phyloP scores from a whole-genome alignment of 768 basidiomycete genomes.

The Auriculariales sp. region DNA sequence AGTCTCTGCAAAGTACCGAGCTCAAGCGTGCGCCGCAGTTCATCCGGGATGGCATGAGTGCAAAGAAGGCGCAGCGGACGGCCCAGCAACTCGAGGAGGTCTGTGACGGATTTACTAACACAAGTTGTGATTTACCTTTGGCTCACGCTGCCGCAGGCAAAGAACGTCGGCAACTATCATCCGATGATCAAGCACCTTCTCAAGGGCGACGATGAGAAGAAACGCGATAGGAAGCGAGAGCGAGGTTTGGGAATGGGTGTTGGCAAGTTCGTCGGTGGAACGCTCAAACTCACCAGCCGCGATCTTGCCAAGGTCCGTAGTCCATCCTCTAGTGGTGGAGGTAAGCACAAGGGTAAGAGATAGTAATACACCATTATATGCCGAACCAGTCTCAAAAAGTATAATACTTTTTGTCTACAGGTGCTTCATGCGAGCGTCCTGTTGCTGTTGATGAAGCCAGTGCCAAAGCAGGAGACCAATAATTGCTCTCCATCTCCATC shows the following conservation, averaged over 20 bases:
- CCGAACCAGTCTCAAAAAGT: too few relatives aligned
- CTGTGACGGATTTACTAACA: constrained; percentile 6
- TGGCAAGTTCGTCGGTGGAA: constrained; percentile 58
- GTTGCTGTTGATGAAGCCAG: constrained; percentile 83
- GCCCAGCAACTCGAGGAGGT: constrained; percentile 56
- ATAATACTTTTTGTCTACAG: too few relatives aligned
- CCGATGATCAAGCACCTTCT: constrained; percentile 59
- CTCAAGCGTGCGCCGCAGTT: constrained; percentile 55
- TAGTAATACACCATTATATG: too few relatives aligned
- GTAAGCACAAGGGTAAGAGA: too few relatives aligned
- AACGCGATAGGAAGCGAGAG: constrained; percentile 30
- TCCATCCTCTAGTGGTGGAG: too few relatives aligned
- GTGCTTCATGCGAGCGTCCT: constrained; percentile 61
- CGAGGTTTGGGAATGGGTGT: constrained; percentile 67
- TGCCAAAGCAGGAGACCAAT: constrained; percentile 80
- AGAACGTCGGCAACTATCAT: constrained; percentile 75
- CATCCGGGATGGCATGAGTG: constrained; percentile 53
- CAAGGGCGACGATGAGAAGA: constrained; percentile 12
- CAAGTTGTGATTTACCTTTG: constrained; percentile 3
- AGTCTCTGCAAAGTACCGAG: constrained; percentile 41
- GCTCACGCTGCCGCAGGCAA: constrained; percentile 38
- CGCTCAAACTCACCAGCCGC: constrained; percentile 43
- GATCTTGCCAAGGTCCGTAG: constrained; percentile 38
- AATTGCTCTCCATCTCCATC: constrained; percentile 33
- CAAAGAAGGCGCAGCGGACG: constrained; percentile 44